Evolutionary conservation across 768 basidiomycete genomes (phyloP), one percentile per base, ranked within the genome.

Genomic region (Trametes cubensis): DNA sequence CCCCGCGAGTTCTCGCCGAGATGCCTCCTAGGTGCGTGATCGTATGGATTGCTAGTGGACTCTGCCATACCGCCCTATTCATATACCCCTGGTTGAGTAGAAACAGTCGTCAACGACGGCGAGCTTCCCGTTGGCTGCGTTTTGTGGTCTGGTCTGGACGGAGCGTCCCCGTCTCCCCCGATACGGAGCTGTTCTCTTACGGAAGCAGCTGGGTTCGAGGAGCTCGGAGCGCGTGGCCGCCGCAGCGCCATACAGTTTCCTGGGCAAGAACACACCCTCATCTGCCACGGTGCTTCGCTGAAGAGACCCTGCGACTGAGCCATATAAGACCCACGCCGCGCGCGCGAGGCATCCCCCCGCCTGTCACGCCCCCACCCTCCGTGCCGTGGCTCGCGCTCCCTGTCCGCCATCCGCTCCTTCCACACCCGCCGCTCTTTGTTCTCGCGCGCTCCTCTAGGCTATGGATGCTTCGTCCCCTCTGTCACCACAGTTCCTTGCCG

Each of bases 211-310:
- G 55, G 38, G 47, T 44, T 18, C n/a, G 41, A 44, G 25, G n/a
- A n/a, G n/a, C n/a, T n/a, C n/a, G 49, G 44, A 59, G 49, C 58
- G 49, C 49, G 46, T 50, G 57, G 55, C 55, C 38, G 55, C 38
- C 55, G 55, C 58, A 20, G 49, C 58, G 40, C 28, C 26, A 52
- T 49, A 28, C 49, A 52, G 20, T 51, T 44, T 30, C 40, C 42
- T 23, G 49, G 58, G 58, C 25, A 50, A 41, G 58, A 44, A 39
- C 41, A n/a, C 30, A 41, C 23, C 46, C 46, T 14, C 46, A 21
- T 44, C 28, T 25, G 48, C 49, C 41, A 41, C 57, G 58, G 30
- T 41, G 41, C 58, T 59, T 59, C 58, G n/a, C 25, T 49, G 57
- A 40, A 42, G 41, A 34, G 34, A 34, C 41, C 49, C 41, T 44